phyloP scores from a whole-genome alignment of 2,329 filamentous ascomycete genomes.

The Aspergillus eucalypticola region DNA sequence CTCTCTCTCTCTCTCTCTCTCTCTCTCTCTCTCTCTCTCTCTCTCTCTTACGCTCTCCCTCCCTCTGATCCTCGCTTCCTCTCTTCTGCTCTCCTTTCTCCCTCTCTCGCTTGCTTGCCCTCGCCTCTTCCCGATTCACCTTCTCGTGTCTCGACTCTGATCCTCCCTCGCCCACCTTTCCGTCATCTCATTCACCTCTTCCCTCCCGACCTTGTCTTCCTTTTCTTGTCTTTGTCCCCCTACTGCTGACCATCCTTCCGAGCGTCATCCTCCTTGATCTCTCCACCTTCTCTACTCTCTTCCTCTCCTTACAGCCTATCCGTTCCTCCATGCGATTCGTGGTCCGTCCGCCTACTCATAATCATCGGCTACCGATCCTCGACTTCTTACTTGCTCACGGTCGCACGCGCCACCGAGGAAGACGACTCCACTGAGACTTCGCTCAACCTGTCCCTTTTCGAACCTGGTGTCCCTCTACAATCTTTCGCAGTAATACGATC shows the following conservation, averaged over 20 bases:
- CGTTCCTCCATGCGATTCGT: conserved; percentile 27
- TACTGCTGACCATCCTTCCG: conserved; percentile 6
- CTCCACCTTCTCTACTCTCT: background rate
- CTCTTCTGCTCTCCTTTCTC: conserved; percentile 16
- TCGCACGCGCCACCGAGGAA: conserved; percentile 27
- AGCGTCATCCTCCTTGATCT: conserved; percentile 7
- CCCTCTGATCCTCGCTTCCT: conserved; percentile 14
- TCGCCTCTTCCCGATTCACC: conserved; percentile 5
- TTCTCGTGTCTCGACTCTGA: conserved; percentile 8
- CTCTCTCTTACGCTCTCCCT: conserved; percentile 14
- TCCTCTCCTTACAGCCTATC: background rate
- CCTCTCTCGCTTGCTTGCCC: conserved; percentile 8
- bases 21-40: conserved; percentile 13
- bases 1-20: conserved; percentile 14
- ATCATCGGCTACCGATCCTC: conserved; percentile 23
- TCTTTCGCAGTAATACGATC: background rate
- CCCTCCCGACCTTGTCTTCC: conserved; percentile 13
- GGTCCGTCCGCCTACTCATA: conserved; percentile 19
- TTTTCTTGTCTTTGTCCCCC: conserved; percentile 11
- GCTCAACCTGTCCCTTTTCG: conserved; percentile 1
- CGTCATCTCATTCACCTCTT: conserved; percentile 15
- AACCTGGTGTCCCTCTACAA: background rate
- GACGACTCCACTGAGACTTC: conserved; percentile 15
- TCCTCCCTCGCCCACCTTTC: conserved; percentile 14
- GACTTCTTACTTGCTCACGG: conserved; percentile 24